Percentiles rank a stretch among this genome's conserved stretches.
Evolutionary conservation across 345 rosid species (phyloP).

Genomic region (Anacardium occidentale): DNA sequence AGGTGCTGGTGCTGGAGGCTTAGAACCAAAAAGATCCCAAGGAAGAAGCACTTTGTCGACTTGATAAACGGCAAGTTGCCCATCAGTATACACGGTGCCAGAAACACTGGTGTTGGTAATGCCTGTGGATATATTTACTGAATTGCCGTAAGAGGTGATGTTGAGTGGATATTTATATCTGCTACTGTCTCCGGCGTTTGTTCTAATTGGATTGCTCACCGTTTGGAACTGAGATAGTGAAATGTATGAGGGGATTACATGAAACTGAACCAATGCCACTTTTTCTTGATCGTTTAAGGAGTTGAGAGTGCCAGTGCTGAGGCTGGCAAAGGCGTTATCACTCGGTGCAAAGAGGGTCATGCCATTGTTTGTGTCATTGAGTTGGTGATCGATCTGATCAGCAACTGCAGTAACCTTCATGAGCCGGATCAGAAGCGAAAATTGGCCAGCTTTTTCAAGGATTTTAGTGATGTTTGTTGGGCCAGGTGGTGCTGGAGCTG

Average conservation of each 20-base stretch:
- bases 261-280: constrained; percentile 40
- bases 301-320: constrained; percentile 41
- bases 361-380: constrained; percentile 42
- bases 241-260: constrained; percentile 32
- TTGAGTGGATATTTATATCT: constrained; percentile 31
- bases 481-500: constrained; percentile 34
- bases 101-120: constrained; percentile 40
- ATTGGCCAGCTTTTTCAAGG: constrained; percentile 42
- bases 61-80: constrained; percentile 40
- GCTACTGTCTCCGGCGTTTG: constrained; percentile 39
- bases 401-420: constrained; percentile 30
- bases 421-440: constrained; percentile 33
- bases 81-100: constrained; percentile 35
- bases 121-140: constrained; percentile 45
- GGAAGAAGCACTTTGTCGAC: constrained; percentile 54
- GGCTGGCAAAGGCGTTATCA: constrained; percentile 37
- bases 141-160: constrained; percentile 31
- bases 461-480: constrained; percentile 35
- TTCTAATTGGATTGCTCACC: constrained; percentile 43
- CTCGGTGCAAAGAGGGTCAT: constrained; percentile 38
- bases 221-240: constrained; percentile 42
- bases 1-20: constrained; percentile 51
- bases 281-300: constrained; percentile 32
- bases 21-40: constrained; percentile 36
- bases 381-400: constrained; percentile 32